Percentiles rank a stretch among this genome's conserved stretches.
These are phyloP conservation scores for Penicillium ucsense DNA, from an alignment of 495 filamentous ascomycete genomes.

Conservation along the genomic window DNA sequence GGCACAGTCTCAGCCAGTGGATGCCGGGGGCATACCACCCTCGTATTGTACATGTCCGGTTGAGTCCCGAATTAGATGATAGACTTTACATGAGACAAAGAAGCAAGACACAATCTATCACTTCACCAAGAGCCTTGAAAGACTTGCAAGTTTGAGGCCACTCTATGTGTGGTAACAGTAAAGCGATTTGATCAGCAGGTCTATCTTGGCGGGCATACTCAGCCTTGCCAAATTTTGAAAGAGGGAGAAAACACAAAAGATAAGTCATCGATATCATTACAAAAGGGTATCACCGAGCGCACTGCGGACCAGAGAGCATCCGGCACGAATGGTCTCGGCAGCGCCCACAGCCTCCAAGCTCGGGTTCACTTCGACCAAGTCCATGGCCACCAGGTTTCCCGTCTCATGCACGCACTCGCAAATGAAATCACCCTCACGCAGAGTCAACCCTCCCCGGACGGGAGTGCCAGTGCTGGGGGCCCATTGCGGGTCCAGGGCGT, in stretches of 20 bases:
- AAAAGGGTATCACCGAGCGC: slow-evolving; percentile 85
- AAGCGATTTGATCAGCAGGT: too few species aligned
- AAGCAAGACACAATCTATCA: too few species aligned
- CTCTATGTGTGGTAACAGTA: too few species aligned
- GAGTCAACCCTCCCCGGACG: slow-evolving; percentile 87
- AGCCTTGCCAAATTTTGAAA: background rate
- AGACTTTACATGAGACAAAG: too few species aligned
- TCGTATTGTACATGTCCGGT: too few species aligned
- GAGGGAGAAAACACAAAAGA: background rate
- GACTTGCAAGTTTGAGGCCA: too few species aligned
- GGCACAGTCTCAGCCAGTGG: too few species aligned
- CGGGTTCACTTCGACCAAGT: slow-evolving; percentile 95
- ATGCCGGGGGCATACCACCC: too few species aligned
- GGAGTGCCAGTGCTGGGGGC: slow-evolving; percentile 94
- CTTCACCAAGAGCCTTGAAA: too few species aligned
- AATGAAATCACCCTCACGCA: slow-evolving; percentile 96
- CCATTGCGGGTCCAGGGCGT: slow-evolving; percentile 92
- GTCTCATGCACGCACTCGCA: slow-evolving; percentile 93
- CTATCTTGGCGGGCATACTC: background rate
- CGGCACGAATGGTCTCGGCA: slow-evolving; percentile 78
- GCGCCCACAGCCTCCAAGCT: slow-evolving; percentile 68
- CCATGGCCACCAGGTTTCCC: slow-evolving; percentile 81
- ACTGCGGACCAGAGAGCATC: slow-evolving; percentile 83
- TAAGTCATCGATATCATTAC: slow-evolving; percentile 27
- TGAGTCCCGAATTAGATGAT: too few species aligned